These are phyloP conservation scores for Naematelia encephala DNA, from an alignment of 768 basidiomycete genomes.

Conservation along the genomic window DNA sequence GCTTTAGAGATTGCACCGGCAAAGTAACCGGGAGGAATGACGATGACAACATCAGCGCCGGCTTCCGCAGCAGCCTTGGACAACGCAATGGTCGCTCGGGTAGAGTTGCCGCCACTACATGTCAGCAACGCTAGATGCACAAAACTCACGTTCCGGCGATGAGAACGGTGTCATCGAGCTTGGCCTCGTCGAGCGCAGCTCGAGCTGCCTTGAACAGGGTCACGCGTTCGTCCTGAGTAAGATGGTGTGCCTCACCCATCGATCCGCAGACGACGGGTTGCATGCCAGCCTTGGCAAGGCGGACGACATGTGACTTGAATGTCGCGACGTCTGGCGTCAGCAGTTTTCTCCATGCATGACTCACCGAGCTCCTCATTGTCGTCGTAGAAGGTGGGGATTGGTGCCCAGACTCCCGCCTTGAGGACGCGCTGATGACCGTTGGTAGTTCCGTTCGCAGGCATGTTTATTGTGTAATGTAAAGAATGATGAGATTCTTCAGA, in stretches of 20 bases:
- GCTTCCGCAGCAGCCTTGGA: slow-evolving; percentile 72
- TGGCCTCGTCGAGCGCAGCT: slow-evolving; percentile 66
- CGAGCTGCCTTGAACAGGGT: slow-evolving; percentile 66
- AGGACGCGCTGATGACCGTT: slow-evolving; percentile 56
- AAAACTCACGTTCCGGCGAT: slow-evolving; percentile 65
- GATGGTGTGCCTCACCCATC: slow-evolving; percentile 80
- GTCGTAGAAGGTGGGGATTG: slow-evolving; percentile 81
- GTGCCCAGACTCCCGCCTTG: slow-evolving; percentile 74
- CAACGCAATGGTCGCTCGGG: slow-evolving; percentile 73
- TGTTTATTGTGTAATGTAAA: slow-evolving; percentile 14
- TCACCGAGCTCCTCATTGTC: slow-evolving; percentile 77
- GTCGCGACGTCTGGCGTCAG: slow-evolving; percentile 60
- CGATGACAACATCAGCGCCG: slow-evolving; percentile 82
- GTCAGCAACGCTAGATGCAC: slow-evolving; percentile 1
- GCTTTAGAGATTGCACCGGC: slow-evolving; percentile 66
- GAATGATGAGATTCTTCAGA: background rate
- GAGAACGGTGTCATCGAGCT: slow-evolving; percentile 61
- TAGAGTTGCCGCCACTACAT: slow-evolving; percentile 65
- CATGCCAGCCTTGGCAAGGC: slow-evolving; percentile 65
- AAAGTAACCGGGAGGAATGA: slow-evolving; percentile 83
- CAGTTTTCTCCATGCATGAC: slow-evolving; percentile 47
- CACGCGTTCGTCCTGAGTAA: slow-evolving; percentile 65
- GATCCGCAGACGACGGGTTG: slow-evolving; percentile 71
- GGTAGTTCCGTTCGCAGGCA: slow-evolving; percentile 23
- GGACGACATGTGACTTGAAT: slow-evolving; percentile 66